These are phyloP conservation scores for Fonsecaea erecta DNA, from an alignment of 2,329 filamentous ascomycete genomes.

Conservation along the genomic window DNA sequence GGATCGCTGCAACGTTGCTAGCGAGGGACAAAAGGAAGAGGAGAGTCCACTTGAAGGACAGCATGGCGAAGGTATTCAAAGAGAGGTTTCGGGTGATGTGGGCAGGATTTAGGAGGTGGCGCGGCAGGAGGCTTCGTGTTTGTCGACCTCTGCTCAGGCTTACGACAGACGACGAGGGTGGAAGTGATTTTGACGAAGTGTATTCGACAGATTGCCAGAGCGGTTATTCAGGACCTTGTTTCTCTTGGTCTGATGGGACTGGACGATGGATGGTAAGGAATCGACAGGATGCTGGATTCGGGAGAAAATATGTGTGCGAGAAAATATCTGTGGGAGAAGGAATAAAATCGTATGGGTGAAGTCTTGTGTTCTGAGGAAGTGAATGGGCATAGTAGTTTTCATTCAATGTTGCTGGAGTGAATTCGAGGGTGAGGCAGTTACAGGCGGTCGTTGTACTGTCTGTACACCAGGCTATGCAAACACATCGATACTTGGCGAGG, in stretches of 20 bases:
- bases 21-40: neutral
- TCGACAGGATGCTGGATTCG: neutral
- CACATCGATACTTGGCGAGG: neutral
- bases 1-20: neutral
- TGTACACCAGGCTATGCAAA: neutral
- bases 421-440: neutral
- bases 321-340: neutral
- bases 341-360: neutral
- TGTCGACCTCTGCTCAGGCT: neutral
- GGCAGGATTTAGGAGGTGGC: neutral
- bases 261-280: neutral
- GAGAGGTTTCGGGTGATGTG: neutral
- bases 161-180: neutral
- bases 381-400: neutral
- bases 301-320: too few species aligned
- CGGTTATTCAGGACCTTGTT: neutral
- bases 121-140: neutral
- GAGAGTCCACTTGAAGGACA: neutral
- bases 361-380: neutral
- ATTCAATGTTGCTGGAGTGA: neutral
- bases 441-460: neutral
- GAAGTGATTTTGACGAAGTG: neutral
- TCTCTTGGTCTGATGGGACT: neutral
- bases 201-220: neutral
- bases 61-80: neutral